Evolutionary conservation across 208 protist genomes (phyloP), one percentile per base, ranked within the genome.

Genomic region (Porcisia deanei): DNA sequence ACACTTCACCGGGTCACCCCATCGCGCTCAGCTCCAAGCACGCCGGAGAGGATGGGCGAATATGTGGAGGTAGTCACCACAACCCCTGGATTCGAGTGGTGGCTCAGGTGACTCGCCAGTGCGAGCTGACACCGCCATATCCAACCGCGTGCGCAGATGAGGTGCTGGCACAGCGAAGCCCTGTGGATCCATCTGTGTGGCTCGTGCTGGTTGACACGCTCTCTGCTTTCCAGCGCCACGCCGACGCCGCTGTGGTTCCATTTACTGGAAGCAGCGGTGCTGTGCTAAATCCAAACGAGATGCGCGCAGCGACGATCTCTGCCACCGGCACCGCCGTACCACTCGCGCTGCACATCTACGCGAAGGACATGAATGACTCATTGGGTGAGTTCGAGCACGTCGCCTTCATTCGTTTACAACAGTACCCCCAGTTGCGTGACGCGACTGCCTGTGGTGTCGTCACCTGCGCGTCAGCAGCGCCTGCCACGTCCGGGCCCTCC

Each of bases 151-250:
- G 86, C 63, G n/a, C 79, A 6, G 73, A 76, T 18, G 79, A 90
- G 79, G 71, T 96, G n/a, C 75, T 96, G 14, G 71, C 90, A 7
- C 90, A 96, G 78, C 87, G 82, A 55, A 93, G 88, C 64, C 73
- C 73, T 34, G 69, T 71, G 20, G 81, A 94, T 59, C 64, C 82
- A n/a, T 75, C 81, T 43, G 84, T 92, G 39, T 84, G 89, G 68
- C 79, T 94, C 20, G 80, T 96, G 12, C 65, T 96, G 34, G 75
- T 94, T 30, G 85, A 94, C 82, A 67, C 85, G 6, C 73, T 66
- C 1, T 77, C 82, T 52, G 85, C 71, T 45, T 81, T 76, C 60
- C 85, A 91, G 57, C 66, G 91, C n/a, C 91, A 87, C 75, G 83
- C 90, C 59, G 10, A 52, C 57, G 74, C 25, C 2, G 63, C 20